Evolutionary conservation across 2,329 filamentous ascomycete species (phyloP), one percentile per base, ranked within the genome.

Genomic region (Cercospora sp.): DNA sequence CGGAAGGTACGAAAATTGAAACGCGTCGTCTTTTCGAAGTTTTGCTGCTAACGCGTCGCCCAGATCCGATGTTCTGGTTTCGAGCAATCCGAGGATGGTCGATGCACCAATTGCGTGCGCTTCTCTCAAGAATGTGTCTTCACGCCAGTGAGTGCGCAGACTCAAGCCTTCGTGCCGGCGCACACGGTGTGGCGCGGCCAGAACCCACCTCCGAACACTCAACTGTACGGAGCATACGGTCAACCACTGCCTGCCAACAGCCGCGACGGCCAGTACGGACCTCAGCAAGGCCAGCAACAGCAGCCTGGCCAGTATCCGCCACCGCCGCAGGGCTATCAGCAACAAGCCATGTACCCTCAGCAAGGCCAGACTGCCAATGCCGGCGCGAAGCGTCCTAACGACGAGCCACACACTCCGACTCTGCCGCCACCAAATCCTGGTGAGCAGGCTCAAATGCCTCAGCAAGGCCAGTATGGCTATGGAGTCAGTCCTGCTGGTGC

Each of bases 61-160:
- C 78, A 92, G 90, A 91, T 92, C 78, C 88, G 90, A 68, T 92
- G 90, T 82, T 91, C 90, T 3, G 90, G 90, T 30, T 92, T 91
- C 77, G 90, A 91, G 75, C 87, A 86, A 66, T 90, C 89, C 45
- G 87, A 89, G 45, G 88, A 91, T 78, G 90, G 90, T 68, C 87
- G 89, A 68, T 92, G 90, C 82, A 87, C 85, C 75, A 92, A 92
- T 78, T 92, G 90, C 77, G 84, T 89, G 71, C 84, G 90, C 59
- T 92, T 92, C 80, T 89, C 90, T 72, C 90, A 92, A 79, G 89
- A 91, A 77, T 92, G 90, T 80, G 87, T 92, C 79, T 92, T 92
- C 79, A 91, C 89, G 1, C 90, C 90, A 2, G 90, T 92, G 26
- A 91, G 89, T 3, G 90, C 89, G 10, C 89, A 91, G 79, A 87